phyloP scores from a whole-genome alignment of 345 rosid species.

The Ceriops decandra region DNA sequence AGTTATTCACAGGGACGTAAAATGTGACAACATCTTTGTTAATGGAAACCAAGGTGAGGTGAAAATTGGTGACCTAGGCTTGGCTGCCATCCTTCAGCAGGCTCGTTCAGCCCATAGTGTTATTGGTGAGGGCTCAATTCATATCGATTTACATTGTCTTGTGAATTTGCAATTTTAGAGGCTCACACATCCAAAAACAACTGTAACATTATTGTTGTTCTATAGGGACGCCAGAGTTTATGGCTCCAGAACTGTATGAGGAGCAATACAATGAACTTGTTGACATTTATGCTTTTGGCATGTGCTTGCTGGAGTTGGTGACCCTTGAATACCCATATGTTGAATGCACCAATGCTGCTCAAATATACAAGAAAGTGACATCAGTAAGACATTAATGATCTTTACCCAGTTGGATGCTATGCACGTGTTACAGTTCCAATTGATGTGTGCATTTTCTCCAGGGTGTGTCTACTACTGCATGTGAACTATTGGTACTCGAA shows the following conservation, averaged over 20 bases:
- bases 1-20: constrained; percentile 32
- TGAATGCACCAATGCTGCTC: constrained; percentile 36
- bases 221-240: constrained; percentile 35
- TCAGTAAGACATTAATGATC: constrained; percentile 20
- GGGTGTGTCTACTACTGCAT: too few relatives aligned
- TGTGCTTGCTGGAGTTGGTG: constrained; percentile 38
- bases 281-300: constrained; percentile 37
- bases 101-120: constrained; percentile 37
- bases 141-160: neutral
- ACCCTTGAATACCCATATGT: constrained; percentile 33
- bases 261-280: constrained; percentile 39
- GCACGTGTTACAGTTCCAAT: neutral
- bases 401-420: neutral
- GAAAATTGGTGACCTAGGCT: constrained; percentile 35
- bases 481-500: neutral
- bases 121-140: constrained; percentile 25
- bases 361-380: constrained; percentile 36
- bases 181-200: neutral
- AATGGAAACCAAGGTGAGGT: constrained; percentile 39
- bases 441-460: neutral
- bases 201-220: neutral
- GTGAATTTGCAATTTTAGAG: neutral
- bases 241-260: constrained; percentile 39
- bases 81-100: constrained; percentile 37
- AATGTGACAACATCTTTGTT: constrained; percentile 38